These are phyloP conservation scores for Calocera cornea DNA, from an alignment of 768 basidiomycete genomes.

Conservation along the genomic window DNA sequence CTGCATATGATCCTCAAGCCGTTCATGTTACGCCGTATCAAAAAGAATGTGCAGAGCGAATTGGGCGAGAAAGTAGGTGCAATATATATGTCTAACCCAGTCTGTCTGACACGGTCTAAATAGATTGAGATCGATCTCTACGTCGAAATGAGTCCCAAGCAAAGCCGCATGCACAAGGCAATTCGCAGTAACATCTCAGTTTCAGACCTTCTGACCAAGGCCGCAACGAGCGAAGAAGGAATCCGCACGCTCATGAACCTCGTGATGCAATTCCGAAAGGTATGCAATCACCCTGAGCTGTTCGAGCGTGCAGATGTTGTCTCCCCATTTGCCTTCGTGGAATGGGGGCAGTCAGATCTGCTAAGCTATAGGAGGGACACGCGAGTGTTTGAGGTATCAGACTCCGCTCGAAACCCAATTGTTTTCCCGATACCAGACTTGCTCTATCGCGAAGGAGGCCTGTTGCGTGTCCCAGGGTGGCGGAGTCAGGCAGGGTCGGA, in stretches of 20 bases:
- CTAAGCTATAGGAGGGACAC: constrained; percentile 66
- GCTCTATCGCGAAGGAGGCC: constrained; percentile 63
- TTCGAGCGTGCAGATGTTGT: constrained; percentile 95
- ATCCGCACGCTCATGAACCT: constrained; percentile 95
- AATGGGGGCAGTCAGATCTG: constrained; percentile 58
- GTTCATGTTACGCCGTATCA: constrained; percentile 95
- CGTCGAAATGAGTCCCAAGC: constrained; percentile 86
- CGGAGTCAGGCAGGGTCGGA: constrained; percentile 36
- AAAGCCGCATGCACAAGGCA: constrained; percentile 78
- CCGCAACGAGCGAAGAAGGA: constrained; percentile 80
- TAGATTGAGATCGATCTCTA: constrained; percentile 98
- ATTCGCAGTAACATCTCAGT: constrained; percentile 88
- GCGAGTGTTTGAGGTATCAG: constrained; percentile 67
- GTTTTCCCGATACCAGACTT: constrained; percentile 60
- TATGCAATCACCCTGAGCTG: constrained; percentile 96
- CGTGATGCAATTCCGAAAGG: constrained; percentile 99
- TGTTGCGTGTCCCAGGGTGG: constrained; percentile 51
- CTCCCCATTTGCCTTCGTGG: constrained; percentile 80
- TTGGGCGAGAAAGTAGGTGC: constrained; percentile 81
- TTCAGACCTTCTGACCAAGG: constrained; percentile 84
- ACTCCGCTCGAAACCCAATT: constrained; percentile 81
- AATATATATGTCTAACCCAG: not conserved
- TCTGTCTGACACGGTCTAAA: constrained; percentile 36
- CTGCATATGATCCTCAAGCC: constrained; percentile 98
- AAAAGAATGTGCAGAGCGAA: constrained; percentile 98